Evolutionary conservation across 2,329 filamentous ascomycete species (phyloP), one percentile per base, ranked within the genome.

Genomic region (Kalaharituber pfeilii): DNA sequence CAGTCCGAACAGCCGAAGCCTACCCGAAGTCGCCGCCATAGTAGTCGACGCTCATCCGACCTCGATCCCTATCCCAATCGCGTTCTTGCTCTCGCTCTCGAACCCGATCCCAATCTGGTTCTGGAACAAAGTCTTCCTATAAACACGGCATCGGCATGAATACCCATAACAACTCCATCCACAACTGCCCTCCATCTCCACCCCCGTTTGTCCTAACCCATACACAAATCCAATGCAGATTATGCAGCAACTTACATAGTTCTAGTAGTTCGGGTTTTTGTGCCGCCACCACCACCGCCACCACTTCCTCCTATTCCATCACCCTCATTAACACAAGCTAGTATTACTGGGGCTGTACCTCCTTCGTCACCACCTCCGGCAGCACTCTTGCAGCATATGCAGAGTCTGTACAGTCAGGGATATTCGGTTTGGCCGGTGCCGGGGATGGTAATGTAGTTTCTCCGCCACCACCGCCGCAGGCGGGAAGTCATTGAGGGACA

Each of bases 371-470:
- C 67, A 5, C 69, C 66, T 0, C 69, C 69, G 9, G 60, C 61
- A 13, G 69, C 69, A 4, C 72, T 69, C 51, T 65, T 67, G 50
- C 71, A 70, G 2, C 66, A 67, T 9, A 73, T 72, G 71, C 71
- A n/a, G n/a, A n/a, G n/a, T n/a, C n/a, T n/a, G n/a, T 66, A 6
- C 66, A 66, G 5, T 64, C 68, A 2, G 68, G 69, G 6, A 68
- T 70, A 5, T 66, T 65, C 1, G 66, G 66, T 0, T 67, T 66
- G 1, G 65, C 65, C 24, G 57, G 51, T 60, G 53, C 49, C 68
- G 66, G 67, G 64, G 55, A 20, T 59, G 2, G 44, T n/a, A n/a
- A n/a, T n/a, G n/a, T n/a, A 33, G 5, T 54, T 54, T 18, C 53
- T 56, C 57, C 56, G 8, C 57, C 56, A 8, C 57, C 53, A 2